Evolutionary conservation across 805 yeast genomes (phyloP).

Genomic region (Blastobotrys muscicola): DNA sequence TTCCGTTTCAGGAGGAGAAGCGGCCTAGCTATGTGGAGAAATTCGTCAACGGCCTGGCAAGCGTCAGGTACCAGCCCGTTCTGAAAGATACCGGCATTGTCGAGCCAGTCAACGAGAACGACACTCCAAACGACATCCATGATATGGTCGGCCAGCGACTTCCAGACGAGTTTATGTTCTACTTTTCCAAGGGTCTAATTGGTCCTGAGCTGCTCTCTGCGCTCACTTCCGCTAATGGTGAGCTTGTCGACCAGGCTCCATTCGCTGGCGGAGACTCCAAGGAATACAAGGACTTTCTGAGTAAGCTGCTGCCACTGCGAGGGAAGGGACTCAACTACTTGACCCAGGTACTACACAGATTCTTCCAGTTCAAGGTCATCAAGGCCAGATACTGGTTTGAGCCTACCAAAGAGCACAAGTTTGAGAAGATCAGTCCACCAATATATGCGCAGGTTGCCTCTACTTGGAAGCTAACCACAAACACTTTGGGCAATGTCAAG

Average conservation of each 20-base stretch:
- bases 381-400: slow-evolving; percentile 49
- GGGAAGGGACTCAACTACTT: slow-evolving; percentile 58
- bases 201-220: slow-evolving; percentile 57
- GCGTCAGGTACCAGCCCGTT: slow-evolving; percentile 66
- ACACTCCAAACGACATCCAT: slow-evolving; percentile 70
- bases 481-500: background rate
- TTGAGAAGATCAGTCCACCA: slow-evolving; percentile 22
- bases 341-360: slow-evolving; percentile 68
- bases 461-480: slow-evolving; percentile 10
- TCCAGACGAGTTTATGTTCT: slow-evolving; percentile 78
- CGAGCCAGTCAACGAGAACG: slow-evolving; percentile 42
- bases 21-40: slow-evolving; percentile 31
- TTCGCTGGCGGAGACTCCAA: slow-evolving; percentile 51
- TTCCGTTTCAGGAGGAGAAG: slow-evolving; percentile 16
- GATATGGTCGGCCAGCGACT: slow-evolving; percentile 74
- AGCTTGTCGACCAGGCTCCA: slow-evolving; percentile 53
- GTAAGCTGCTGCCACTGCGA: slow-evolving; percentile 35
- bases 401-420: slow-evolving; percentile 27
- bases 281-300: slow-evolving; percentile 45
- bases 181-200: slow-evolving; percentile 67
- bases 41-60: slow-evolving; percentile 60
- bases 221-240: slow-evolving; percentile 44
- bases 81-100: slow-evolving; percentile 60
- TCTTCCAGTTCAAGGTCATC: slow-evolving; percentile 68
- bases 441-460: slow-evolving; percentile 6